Evolutionary conservation across 225 moss, liverwort and hornwort species (phyloP).

Genomic region (Takakia lepidozioides): DNA sequence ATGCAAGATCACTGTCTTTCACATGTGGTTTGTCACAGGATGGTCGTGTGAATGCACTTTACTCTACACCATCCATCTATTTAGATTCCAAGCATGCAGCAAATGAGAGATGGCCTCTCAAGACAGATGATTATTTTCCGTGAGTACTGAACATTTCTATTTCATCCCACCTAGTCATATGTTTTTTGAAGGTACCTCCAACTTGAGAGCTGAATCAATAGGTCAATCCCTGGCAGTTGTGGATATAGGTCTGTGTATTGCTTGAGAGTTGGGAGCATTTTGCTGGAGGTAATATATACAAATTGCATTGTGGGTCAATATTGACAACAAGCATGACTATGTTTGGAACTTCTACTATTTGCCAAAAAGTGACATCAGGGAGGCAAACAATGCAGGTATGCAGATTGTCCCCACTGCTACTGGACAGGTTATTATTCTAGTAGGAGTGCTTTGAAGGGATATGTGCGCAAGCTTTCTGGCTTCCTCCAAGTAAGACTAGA

Average conservation of each 20-base stretch:
- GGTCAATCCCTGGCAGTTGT: no score
- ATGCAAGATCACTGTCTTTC: conserved; percentile 1
- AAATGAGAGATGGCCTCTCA: conserved; percentile 84
- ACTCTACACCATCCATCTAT: conserved; percentile 91
- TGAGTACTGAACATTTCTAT: no score
- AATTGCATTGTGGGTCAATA: no score
- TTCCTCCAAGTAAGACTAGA: conserved; percentile 63
- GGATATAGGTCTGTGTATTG: no score
- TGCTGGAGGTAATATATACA: no score
- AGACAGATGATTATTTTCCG: conserved; percentile 91
- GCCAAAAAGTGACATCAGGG: no score
- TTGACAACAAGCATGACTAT: no score
- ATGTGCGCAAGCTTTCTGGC: conserved; percentile 80
- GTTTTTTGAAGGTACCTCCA: neutral
- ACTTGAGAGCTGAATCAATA: neutral
- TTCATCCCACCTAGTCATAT: no score
- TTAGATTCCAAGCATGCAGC: conserved; percentile 82
- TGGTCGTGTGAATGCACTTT: conserved; percentile 90
- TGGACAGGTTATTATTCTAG: conserved; percentile 99
- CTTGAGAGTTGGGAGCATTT: no score
- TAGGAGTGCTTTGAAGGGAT: conserved; percentile 79
- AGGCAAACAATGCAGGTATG: conserved; percentile 74
- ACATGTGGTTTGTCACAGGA: conserved; percentile 32
- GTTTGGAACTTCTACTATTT: neutral
- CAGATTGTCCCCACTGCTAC: conserved; percentile 76